These are phyloP conservation scores for Zymoseptoria ardabiliae DNA, from an alignment of 2,329 filamentous ascomycete species.

Conservation along the genomic window DNA sequence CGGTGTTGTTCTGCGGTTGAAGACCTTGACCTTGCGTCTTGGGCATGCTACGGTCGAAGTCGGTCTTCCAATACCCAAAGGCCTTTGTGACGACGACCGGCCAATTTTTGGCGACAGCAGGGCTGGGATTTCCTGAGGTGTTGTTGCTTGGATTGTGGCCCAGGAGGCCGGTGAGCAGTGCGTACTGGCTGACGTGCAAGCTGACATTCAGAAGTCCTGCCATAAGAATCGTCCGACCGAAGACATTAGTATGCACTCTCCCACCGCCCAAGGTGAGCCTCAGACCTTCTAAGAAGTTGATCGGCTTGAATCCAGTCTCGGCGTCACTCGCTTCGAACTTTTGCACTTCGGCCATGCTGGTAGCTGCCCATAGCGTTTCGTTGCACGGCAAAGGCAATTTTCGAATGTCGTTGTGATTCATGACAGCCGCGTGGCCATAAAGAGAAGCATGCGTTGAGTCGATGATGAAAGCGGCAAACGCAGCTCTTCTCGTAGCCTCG, in stretches of 20 bases:
- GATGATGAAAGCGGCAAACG: constrained; percentile 89
- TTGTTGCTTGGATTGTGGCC: constrained; percentile 56
- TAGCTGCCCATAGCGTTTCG: constrained; percentile 85
- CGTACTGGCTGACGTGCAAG: constrained; percentile 96
- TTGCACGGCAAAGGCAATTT: constrained; percentile 81
- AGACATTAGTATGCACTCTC: constrained; percentile 82
- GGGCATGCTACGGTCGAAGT: constrained; percentile 79
- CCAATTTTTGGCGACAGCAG: constrained; percentile 67
- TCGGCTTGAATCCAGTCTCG: constrained; percentile 73
- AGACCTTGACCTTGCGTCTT: constrained; percentile 37
- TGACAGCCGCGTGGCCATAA: constrained; percentile 94
- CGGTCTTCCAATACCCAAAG: constrained; percentile 87
- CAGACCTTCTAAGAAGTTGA: constrained; percentile 82
- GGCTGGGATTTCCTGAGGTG: constrained; percentile 59
- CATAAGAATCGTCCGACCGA: constrained; percentile 90
- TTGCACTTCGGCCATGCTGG: constrained; percentile 77
- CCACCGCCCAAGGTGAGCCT: constrained; percentile 84
- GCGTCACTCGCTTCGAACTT: constrained; percentile 73
- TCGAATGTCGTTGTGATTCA: constrained; percentile 94
- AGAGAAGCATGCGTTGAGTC: constrained; percentile 96
- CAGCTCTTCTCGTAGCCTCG: constrained; percentile 80
- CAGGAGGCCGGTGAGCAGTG: constrained; percentile 83
- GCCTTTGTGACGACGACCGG: constrained; percentile 74
- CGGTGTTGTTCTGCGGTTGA: constrained; percentile 23
- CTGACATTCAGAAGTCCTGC: constrained; percentile 85